Evolutionary conservation across 2,329 filamentous ascomycete species (phyloP).

Genomic region (Pseudogymnoascus sp.): DNA sequence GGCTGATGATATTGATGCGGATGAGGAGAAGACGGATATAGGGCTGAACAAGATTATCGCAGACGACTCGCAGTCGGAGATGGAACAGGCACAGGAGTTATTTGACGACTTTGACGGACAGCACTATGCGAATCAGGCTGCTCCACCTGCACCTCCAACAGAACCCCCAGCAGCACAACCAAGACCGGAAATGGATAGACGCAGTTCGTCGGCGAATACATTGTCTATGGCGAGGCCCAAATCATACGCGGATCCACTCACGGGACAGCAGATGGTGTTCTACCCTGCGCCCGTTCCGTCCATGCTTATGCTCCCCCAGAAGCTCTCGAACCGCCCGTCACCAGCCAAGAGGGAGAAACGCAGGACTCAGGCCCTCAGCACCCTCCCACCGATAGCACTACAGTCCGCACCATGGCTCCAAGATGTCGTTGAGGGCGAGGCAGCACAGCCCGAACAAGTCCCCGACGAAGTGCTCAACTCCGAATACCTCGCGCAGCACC

Average conservation of each 20-base stretch:
- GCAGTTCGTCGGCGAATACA: constrained; percentile 15
- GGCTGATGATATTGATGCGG: constrained; percentile 18
- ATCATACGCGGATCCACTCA: constrained; percentile 56
- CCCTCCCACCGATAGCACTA: constrained; percentile 44
- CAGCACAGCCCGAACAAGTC: constrained; percentile 16
- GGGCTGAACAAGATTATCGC: not conserved
- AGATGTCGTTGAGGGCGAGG: constrained; percentile 26
- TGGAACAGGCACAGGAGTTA: constrained; percentile 56
- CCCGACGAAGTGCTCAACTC: constrained; percentile 22
- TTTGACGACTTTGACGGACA: constrained; percentile 80
- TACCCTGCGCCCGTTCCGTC: constrained; percentile 92
- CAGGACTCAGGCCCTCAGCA: constrained; percentile 64
- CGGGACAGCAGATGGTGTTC: constrained; percentile 78
- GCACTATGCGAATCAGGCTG: constrained; percentile 44
- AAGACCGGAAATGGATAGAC: constrained; percentile 13
- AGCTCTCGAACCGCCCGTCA: constrained; percentile 68
- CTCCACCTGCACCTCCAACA: constrained; percentile 7
- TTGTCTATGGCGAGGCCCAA: constrained; percentile 35
- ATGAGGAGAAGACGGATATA: constrained; percentile 12
- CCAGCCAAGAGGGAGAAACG: constrained; percentile 58
- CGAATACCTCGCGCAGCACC: constrained; percentile 29
- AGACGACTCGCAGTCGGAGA: constrained; percentile 37
- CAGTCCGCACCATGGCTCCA: constrained; percentile 32
- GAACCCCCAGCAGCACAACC: constrained; percentile 15
- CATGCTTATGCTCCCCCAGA: constrained; percentile 86